These are phyloP conservation scores for Geotrichum phurueaensis DNA, from an alignment of 1,139 yeast genomes.

Conservation along the genomic window DNA sequence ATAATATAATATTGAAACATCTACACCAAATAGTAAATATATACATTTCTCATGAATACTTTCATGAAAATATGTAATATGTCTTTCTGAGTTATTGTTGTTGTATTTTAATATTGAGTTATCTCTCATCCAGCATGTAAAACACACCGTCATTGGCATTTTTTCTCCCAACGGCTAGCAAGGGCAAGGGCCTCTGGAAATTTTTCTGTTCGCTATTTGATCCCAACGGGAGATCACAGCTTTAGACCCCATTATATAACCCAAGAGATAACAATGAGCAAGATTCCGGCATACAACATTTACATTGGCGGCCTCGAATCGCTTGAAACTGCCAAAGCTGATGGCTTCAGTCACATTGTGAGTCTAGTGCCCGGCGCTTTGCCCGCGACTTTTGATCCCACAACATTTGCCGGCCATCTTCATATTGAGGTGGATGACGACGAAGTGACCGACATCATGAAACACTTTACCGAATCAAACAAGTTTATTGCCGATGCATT, in stretches of 20 bases:
- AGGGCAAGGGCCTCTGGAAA: neutral
- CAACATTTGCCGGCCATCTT: slow-evolving; percentile 35
- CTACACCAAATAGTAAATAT: too few relatives aligned
- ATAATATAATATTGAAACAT: too few relatives aligned
- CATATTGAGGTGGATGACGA: slow-evolving; percentile 68
- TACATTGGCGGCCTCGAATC: slow-evolving; percentile 2
- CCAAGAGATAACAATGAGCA: neutral
- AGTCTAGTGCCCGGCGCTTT: neutral
- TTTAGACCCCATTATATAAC: neutral
- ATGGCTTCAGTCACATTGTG: neutral
- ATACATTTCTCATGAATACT: too few relatives aligned
- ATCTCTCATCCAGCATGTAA: too few relatives aligned
- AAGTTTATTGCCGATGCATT: slow-evolving; percentile 63
- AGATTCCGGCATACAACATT: neutral
- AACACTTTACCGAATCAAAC: slow-evolving; percentile 54
- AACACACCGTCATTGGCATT: too few relatives aligned
- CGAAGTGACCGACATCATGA: slow-evolving; percentile 55
- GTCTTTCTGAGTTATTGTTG: too few relatives aligned
- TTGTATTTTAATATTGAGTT: too few relatives aligned
- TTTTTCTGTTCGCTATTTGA: neutral
- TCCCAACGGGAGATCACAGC: neutral
- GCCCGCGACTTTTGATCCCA: neutral
- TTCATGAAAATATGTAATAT: too few relatives aligned
- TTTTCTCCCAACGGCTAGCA: neutral
- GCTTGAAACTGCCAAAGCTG: neutral